A percentile compares a stretch with the other conserved stretches of the same genome.
Evolutionary conservation across 176 grass and related monocot species (phyloP).

Genomic region (Oryza meridionalis): DNA sequence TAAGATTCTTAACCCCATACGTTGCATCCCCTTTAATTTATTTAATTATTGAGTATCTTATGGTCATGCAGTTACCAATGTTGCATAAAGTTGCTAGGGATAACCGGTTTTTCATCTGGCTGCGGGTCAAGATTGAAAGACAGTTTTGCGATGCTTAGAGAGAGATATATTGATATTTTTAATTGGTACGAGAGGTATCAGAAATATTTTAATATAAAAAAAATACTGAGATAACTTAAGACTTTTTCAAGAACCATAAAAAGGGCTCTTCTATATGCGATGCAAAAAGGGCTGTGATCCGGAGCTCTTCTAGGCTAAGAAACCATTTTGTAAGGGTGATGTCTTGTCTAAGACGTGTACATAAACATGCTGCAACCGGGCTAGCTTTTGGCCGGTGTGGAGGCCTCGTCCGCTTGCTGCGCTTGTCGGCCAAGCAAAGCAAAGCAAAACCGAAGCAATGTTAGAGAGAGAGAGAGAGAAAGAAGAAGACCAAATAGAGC

Average conservation of each 20-base stretch:
- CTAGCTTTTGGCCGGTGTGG: conserved; percentile 18
- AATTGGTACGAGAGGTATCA: too few species aligned
- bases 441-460: neutral
- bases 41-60: neutral
- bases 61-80: neutral
- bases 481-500: neutral
- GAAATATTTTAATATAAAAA: too few species aligned
- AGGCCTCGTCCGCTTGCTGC: neutral
- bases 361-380: neutral
- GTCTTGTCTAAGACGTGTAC: neutral
- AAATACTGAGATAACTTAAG: neutral
- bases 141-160: neutral
- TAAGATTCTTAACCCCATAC: neutral
- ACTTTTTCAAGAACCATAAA: neutral
- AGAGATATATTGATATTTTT: neutral
- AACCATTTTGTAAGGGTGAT: neutral
- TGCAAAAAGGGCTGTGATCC: neutral
- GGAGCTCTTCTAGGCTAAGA: neutral
- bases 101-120: neutral
- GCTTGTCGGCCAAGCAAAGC: conserved; percentile 37
- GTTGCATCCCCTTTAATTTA: neutral
- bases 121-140: neutral
- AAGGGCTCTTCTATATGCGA: neutral
- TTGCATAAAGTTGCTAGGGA: neutral
- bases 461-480: neutral